A percentile compares a stretch with the other conserved stretches of the same genome.
These are phyloP conservation scores for Brassica incana DNA, from an alignment of 345 rosid species.

Conservation along the genomic window DNA sequence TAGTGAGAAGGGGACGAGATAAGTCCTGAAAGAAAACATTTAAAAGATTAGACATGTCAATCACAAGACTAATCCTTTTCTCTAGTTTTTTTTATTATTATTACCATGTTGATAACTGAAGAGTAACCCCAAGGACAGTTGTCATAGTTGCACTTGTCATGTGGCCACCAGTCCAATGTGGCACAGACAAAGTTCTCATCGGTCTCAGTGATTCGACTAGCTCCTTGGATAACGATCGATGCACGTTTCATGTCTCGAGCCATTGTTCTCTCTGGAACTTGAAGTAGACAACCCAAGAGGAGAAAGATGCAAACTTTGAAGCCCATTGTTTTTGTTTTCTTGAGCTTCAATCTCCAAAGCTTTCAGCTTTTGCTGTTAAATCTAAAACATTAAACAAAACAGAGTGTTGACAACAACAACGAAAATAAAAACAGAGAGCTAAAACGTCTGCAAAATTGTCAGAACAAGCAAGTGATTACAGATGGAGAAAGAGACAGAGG, in stretches of 20 bases:
- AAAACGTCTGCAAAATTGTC: constrained; percentile 22
- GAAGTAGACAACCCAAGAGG: constrained; percentile 49
- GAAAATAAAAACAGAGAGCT: constrained; percentile 9
- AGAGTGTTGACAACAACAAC: neutral
- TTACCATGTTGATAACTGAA: constrained; percentile 78
- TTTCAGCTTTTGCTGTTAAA: constrained; percentile 7
- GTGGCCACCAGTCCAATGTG: constrained; percentile 99
- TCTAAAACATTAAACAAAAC: constrained; percentile 11
- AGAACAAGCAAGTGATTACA: constrained; percentile 28
- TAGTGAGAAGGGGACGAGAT: constrained; percentile 70
- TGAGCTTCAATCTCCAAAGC: constrained; percentile 26
- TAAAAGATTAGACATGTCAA: constrained; percentile 7
- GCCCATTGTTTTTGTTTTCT: constrained; percentile 44
- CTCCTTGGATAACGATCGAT: constrained; percentile 58
- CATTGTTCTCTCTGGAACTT: constrained; percentile 26
- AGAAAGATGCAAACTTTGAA: constrained; percentile 39
- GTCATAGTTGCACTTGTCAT: constrained; percentile 87
- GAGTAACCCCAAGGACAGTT: constrained; percentile 93
- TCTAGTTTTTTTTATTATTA: neutral
- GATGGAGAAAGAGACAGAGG: neutral
- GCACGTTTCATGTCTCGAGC: constrained; percentile 50
- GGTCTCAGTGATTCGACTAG: constrained; percentile 49
- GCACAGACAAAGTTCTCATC: constrained; percentile 89
- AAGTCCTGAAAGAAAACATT: constrained; percentile 59
- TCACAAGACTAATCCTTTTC: neutral